Percentiles rank a stretch among this genome's conserved stretches.
These are phyloP conservation scores for Pythium folliculosum DNA, from an alignment of 352 stramenopile genomes.

Conservation along the genomic window DNA sequence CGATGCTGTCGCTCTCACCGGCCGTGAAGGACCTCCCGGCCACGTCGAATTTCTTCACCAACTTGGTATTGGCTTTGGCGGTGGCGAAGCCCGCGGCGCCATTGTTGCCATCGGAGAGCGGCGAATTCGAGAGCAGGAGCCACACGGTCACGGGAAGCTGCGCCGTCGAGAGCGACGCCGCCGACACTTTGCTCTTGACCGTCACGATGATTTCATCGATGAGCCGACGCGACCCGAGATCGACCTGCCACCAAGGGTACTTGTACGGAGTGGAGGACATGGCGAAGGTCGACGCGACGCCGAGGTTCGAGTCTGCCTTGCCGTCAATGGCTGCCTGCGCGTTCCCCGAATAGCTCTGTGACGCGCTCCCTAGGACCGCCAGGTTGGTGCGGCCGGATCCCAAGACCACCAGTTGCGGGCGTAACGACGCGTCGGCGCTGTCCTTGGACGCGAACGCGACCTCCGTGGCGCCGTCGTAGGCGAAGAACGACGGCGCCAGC, in stretches of 20 bases:
- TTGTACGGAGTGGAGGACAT: slow-evolving; percentile 46
- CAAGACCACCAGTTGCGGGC: slow-evolving; percentile 44
- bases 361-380: slow-evolving; percentile 29
- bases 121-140: slow-evolving; percentile 46
- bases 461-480: slow-evolving; percentile 56
- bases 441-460: slow-evolving; percentile 63
- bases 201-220: slow-evolving; percentile 60
- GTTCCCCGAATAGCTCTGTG: slow-evolving; percentile 53
- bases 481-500: slow-evolving; percentile 38
- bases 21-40: slow-evolving; percentile 45
- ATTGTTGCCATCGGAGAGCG: slow-evolving; percentile 40
- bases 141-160: slow-evolving; percentile 46
- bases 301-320: slow-evolving; percentile 35
- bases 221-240: slow-evolving; percentile 33
- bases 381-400: slow-evolving; percentile 62
- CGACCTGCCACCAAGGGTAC: slow-evolving; percentile 68
- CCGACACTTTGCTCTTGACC: slow-evolving; percentile 44
- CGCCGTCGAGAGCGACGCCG: slow-evolving; percentile 29
- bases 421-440: slow-evolving; percentile 32
- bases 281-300: slow-evolving; percentile 46
- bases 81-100: slow-evolving; percentile 35
- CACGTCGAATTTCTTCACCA: slow-evolving; percentile 40
- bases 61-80: slow-evolving; percentile 30
- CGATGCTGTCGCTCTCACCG: slow-evolving; percentile 43
- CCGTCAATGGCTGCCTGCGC: slow-evolving; percentile 57